Percentiles rank a stretch among this genome's conserved stretches.
phyloP scores from a whole-genome alignment of 2,329 filamentous ascomycete species.

The Nothopassalora personata region DNA sequence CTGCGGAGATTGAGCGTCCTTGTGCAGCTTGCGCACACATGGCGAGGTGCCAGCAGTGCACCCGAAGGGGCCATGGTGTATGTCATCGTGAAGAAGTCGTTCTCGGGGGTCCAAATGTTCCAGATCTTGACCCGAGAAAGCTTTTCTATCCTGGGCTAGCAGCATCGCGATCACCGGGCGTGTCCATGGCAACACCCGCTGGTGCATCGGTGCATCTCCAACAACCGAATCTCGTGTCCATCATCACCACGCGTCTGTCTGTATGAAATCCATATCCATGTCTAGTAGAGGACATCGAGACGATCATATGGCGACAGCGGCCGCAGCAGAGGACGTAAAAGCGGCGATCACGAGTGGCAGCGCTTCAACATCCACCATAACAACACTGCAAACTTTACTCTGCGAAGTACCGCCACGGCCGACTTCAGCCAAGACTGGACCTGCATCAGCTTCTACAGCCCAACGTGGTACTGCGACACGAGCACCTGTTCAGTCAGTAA shows the following conservation, averaged over 20 bases:
- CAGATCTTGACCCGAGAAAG: not conserved
- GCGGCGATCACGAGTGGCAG: constrained; percentile 14
- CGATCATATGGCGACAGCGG: constrained; percentile 13
- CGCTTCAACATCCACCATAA: constrained; percentile 23
- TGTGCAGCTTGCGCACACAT: not conserved
- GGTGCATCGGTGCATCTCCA: too few relatives aligned
- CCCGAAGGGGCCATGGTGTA: constrained; percentile 11
- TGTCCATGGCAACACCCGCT: not conserved
- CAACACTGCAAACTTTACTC: constrained; percentile 25
- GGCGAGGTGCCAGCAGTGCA: constrained; percentile 1
- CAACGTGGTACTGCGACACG: not conserved
- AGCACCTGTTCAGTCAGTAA: not conserved
- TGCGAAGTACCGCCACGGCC: constrained; percentile 9
- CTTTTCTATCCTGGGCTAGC: not conserved
- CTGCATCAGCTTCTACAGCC: not conserved
- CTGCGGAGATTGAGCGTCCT: not conserved
- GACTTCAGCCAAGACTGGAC: constrained; percentile 4
- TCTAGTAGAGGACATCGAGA: not conserved
- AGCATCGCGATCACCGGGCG: not conserved
- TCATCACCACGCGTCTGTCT: not conserved
- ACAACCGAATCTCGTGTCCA: too few relatives aligned
- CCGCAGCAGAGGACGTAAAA: constrained; percentile 18
- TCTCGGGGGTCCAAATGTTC: not conserved
- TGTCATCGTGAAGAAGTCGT: not conserved
- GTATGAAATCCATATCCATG: not conserved